phyloP scores from a whole-genome alignment of 306 rosid species.

The Argentina anserina region DNA sequence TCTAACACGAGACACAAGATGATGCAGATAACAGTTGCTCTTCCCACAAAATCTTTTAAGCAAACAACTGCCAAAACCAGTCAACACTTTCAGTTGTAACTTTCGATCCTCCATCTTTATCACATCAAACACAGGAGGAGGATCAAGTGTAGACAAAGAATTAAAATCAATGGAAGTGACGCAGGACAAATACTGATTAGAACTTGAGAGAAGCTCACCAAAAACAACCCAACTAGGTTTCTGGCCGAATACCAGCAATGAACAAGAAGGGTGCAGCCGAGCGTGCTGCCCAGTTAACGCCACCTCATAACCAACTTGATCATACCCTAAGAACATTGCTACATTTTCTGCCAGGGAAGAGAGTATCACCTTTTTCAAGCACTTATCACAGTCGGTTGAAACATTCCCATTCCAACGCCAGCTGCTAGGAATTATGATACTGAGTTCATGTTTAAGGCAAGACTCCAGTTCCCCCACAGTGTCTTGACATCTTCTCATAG shows the following conservation, averaged over 20 bases:
- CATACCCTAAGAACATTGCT: conserved; percentile 84
- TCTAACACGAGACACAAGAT: conserved; percentile 46
- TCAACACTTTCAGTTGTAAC: conserved; percentile 51
- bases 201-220: conserved; percentile 63
- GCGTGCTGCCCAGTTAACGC: conserved; percentile 68
- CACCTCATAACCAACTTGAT: conserved; percentile 83
- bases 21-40: conserved; percentile 45
- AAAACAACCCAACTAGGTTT: conserved; percentile 97
- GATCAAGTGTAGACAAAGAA: conserved; percentile 42
- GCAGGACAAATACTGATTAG: conserved; percentile 69
- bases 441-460: conserved; percentile 69
- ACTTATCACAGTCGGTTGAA: conserved; percentile 46
- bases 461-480: conserved; percentile 61
- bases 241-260: conserved; percentile 70
- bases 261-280: conserved; percentile 89
- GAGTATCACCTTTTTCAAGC: conserved; percentile 63
- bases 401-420: conserved; percentile 70
- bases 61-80: conserved; percentile 61
- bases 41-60: conserved; percentile 90
- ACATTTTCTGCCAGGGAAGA: conserved; percentile 84
- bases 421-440: conserved; percentile 44
- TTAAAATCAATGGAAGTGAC: conserved; percentile 66
- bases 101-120: conserved; percentile 49
- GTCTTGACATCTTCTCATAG: conserved; percentile 89
- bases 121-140: conserved; percentile 64